These are phyloP conservation scores for Otatea glauca DNA, from an alignment of 176 grass and related monocot species.

Conservation along the genomic window DNA sequence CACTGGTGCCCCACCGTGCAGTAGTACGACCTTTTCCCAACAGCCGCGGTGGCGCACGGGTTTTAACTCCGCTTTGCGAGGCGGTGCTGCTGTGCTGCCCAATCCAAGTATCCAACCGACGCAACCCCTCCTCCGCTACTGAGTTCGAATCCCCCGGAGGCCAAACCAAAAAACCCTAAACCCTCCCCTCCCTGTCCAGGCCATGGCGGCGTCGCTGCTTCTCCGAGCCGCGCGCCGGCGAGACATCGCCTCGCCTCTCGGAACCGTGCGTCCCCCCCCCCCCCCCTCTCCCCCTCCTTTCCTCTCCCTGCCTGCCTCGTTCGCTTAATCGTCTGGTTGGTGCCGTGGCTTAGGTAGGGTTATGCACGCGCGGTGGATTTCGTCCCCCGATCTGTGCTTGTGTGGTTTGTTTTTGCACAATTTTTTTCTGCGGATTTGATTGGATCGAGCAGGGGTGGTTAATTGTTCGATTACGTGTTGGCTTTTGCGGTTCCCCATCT, in stretches of 20 bases:
- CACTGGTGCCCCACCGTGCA: no score
- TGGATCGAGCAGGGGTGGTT: not conserved
- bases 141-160: not conserved
- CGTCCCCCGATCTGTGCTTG: not conserved
- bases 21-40: not conserved
- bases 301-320: not conserved
- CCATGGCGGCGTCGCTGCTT: conserved; percentile 46
- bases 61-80: not conserved
- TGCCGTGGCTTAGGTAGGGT: not conserved
- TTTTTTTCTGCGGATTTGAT: not conserved
- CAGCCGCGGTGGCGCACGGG: not conserved
- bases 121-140: no score
- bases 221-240: conserved; percentile 45
- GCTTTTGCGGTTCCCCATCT: not conserved
- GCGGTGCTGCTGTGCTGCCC: not conserved
- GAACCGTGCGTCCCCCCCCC: conserved; percentile 17
- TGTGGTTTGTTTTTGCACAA: not conserved
- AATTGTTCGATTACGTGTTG: not conserved
- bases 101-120: not conserved
- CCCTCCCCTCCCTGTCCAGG: not conserved
- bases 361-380: not conserved
- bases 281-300: not conserved
- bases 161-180: conserved; percentile 17
- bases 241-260: conserved; percentile 21
- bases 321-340: not conserved